Evolutionary conservation across 2,329 filamentous ascomycete species (phyloP), one percentile per base, ranked within the genome.

Genomic region (Zymoseptoria brevis): DNA sequence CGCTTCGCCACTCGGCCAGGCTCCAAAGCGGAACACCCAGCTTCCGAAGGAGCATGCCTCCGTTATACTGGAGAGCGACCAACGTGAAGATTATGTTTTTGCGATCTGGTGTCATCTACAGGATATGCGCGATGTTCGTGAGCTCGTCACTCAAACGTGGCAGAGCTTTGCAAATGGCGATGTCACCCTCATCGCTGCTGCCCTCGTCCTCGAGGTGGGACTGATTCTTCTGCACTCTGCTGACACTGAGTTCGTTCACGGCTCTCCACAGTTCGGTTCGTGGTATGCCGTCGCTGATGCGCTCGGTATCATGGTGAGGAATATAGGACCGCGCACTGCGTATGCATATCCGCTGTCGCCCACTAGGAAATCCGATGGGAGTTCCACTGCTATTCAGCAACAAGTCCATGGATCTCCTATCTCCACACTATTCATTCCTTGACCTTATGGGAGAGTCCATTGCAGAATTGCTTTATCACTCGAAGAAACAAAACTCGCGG

Each of bases 51-150:
- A 50, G 49, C 49, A 50, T 21, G 24, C 57, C 24, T 49, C 52
- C 4, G 19, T 50, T 22, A 41, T 41, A 8, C 26, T 55, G 13
- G 19, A 50, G 24, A 53, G 22, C 19, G 52, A 57, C 4, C 45
- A 56, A 11, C 22, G 50, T 22, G 56, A 61, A 8, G 56, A 58
- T 53, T 16, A 19, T 19, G 49, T 49, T 8, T 55, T 60, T 30
- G 53, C 48, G 9, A 16, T 58, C 21, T 61, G 57, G 57, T 59
- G 57, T 50, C 56, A 58, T 19, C 57, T 61, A 11, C n/a, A 54
- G 24, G 60, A 61, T 51, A 35, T 58, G 11, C 52, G 52, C 7
- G 60, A 61, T 30, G 45, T 61, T 8, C 56, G 60, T 3, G 3
- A 45, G 11, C 53, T 50, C 16, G 53, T 61, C 11, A 26, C 9